Evolutionary conservation across 805 yeast species (phyloP).

Genomic region (Vanderwaltozyma yarrowii): DNA sequence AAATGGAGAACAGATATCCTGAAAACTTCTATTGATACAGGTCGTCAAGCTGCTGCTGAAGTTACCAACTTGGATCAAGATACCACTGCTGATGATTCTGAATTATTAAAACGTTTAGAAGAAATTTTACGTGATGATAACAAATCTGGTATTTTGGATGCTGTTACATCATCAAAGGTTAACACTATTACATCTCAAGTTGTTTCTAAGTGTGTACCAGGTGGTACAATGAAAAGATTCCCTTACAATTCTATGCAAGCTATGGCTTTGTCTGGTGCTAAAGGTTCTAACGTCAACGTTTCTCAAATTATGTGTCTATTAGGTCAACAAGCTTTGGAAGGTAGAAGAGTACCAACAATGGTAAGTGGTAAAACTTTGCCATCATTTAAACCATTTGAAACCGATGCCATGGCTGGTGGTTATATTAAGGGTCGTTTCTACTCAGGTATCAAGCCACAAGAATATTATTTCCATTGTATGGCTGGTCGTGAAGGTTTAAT

Average conservation of each 20-base stretch:
- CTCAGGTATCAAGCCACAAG: conserved; percentile 96
- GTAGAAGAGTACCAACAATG: conserved; percentile 99
- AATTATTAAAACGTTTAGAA: conserved; percentile 78
- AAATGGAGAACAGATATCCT: conserved; percentile 78
- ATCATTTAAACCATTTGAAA: conserved; percentile 91
- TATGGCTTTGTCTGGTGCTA: conserved; percentile 98
- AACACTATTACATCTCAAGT: conserved; percentile 90
- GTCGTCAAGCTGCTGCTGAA: conserved; percentile 88
- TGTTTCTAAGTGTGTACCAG: conserved; percentile 90
- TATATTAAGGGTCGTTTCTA: conserved; percentile 94
- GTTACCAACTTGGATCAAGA: conserved; percentile 69
- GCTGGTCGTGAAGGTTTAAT: conserved; percentile 99
- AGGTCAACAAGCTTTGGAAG: conserved; percentile 98
- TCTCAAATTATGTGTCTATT: conserved; percentile 98
- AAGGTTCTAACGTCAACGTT: conserved; percentile 96
- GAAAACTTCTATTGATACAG: conserved; percentile 66
- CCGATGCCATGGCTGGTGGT: conserved; percentile 98
- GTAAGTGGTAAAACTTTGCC: conserved; percentile 97
- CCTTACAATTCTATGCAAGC: conserved; percentile 97
- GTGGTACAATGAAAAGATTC: conserved; percentile 88
- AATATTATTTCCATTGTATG: conserved; percentile 99
- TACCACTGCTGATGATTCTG: conserved; percentile 48
- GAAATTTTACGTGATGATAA: conserved; percentile 90
- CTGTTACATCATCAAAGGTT: conserved; percentile 88
- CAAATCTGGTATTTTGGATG: conserved; percentile 89